Base-by-base conservation (phyloP, 2,329 filamentous ascomycete species). In the Nigrospora sphaerica region DNA sequence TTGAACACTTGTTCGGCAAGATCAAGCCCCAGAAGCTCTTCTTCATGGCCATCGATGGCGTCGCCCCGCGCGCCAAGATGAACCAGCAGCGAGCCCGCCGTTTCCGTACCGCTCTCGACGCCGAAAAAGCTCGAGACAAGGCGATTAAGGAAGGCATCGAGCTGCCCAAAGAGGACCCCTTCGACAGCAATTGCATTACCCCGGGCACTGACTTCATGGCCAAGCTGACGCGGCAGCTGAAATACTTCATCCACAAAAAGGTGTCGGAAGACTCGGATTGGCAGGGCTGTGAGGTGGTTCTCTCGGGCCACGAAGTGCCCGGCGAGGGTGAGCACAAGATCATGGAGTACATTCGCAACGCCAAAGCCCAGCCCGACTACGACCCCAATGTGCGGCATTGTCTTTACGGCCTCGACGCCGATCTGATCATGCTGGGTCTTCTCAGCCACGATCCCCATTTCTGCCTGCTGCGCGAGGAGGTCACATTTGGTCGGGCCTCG, bases 251-350 rank as follows among this genome's bases (percentile, higher is more conserved):
- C 73, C 95, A 88, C 74, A 98, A 98, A 71, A 98, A 98, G 70
- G 85, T 98, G 12, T 93, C 90, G 3, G 92, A 98, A 66, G 93
- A 98, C 65, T 81, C 85, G 41, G 93, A 98, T 60, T 98, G 93
- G 93, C 93, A 98, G 70, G 88, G 88, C 49, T 93, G 95, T 54
- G 91, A 97, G 62, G 85, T 98, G 57, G 90, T 98, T 45, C 78
- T 98, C 49, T 98, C 93, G 6, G 93, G 95, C 46, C 95, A 98
- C 62, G 95, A 98, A 67, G 92, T 97, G 23, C 93, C 93, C 7
- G 93, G 93, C 58, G 95, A 98, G 70, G 93, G 93, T 58, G 93
- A 98, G 68, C 93, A 98, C 74, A 98, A 98, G 73, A 95, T 98
- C 69, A 98, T 98, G 93, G 95, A 98, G 69, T 98, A 98, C 68